A percentile compares a stretch with the other conserved stretches of the same genome.
Evolutionary conservation across 2,329 filamentous ascomycete species (phyloP).

Genomic region (Eutypella sp.): DNA sequence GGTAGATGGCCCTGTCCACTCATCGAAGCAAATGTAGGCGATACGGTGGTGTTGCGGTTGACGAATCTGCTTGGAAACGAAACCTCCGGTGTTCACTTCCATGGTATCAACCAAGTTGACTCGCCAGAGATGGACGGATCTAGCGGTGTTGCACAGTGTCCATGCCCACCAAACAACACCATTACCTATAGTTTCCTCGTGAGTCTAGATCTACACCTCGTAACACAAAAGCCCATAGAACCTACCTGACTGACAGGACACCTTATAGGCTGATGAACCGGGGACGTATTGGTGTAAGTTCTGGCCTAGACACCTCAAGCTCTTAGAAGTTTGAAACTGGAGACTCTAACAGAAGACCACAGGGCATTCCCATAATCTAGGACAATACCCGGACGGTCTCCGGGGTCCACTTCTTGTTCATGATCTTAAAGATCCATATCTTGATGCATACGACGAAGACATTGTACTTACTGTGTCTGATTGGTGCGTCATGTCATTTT

Average conservation of each 20-base stretch:
- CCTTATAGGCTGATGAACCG: slow-evolving; percentile 30
- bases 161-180: slow-evolving; percentile 44
- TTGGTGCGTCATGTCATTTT: slow-evolving; percentile 32
- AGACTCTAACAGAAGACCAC: neutral
- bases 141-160: slow-evolving; percentile 51
- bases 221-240: neutral
- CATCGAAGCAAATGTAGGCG: slow-evolving; percentile 51
- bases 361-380: slow-evolving; percentile 60
- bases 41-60: slow-evolving; percentile 44
- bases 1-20: slow-evolving; percentile 58
- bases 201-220: slow-evolving; percentile 9
- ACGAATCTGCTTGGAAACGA: slow-evolving; percentile 47
- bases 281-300: slow-evolving; percentile 44
- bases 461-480: slow-evolving; percentile 52
- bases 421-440: slow-evolving; percentile 50
- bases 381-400: slow-evolving; percentile 64
- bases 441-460: slow-evolving; percentile 52
- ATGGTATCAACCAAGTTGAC: slow-evolving; percentile 56
- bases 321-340: too few species aligned
- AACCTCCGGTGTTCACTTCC: slow-evolving; percentile 52
- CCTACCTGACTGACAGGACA: slow-evolving; percentile 1
- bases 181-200: slow-evolving; percentile 57
- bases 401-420: slow-evolving; percentile 57
- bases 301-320: too few species aligned
- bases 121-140: slow-evolving; percentile 58